Evolutionary conservation across 306 rosid species (phyloP).

Genomic region (Elaeagnus macrophylla): DNA sequence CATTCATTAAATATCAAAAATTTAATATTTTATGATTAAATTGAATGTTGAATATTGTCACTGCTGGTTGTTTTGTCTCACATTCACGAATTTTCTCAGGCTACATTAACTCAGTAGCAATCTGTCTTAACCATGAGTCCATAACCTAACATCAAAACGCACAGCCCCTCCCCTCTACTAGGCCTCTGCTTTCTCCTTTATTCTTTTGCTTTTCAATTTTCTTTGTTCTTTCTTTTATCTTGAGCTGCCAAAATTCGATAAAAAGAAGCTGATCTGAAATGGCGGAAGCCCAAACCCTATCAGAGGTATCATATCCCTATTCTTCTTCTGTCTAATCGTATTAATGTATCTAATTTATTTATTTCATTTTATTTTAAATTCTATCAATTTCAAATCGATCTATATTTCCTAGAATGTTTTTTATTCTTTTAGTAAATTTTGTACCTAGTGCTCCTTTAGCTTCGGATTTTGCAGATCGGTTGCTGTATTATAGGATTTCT

Average conservation of each 20-base stretch:
- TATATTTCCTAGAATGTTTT: too few relatives aligned
- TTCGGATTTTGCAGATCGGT: background rate
- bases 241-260: constrained; percentile 13
- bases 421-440: too few relatives aligned
- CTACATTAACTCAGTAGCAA: too few relatives aligned
- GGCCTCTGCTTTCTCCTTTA: background rate
- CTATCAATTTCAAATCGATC: background rate
- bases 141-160: too few relatives aligned
- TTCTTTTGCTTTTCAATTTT: background rate
- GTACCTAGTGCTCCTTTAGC: background rate
- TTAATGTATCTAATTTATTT: background rate
- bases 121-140: too few relatives aligned
- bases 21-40: too few relatives aligned
- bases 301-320: constrained; percentile 47
- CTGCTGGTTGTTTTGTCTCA: too few relatives aligned
- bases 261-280: constrained; percentile 23
- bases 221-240: background rate
- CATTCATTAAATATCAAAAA: too few relatives aligned
- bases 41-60: too few relatives aligned
- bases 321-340: background rate
- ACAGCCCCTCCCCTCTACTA: background rate
- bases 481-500: background rate
- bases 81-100: too few relatives aligned
- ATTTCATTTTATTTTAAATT: background rate
- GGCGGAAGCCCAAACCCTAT: constrained; percentile 65